These are phyloP conservation scores for Candida methanosorbosa DNA, from an alignment of 805 yeast genomes.

Conservation along the genomic window DNA sequence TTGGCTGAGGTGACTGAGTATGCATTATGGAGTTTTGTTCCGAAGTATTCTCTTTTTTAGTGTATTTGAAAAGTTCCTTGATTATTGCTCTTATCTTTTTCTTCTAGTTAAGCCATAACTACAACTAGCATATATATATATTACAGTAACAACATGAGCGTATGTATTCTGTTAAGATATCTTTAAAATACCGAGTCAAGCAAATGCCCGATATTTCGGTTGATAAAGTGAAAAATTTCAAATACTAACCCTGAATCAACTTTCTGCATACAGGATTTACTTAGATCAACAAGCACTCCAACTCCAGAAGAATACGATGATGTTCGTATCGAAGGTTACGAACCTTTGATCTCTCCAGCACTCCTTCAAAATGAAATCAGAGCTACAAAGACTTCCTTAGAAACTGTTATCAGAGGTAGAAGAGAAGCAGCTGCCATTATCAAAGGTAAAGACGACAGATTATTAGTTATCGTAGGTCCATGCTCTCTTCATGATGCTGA, in stretches of 20 bases:
- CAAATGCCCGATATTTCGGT: no score
- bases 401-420: slow-evolving; percentile 68
- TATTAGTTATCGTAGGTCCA: slow-evolving; percentile 89
- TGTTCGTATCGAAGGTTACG: slow-evolving; percentile 76
- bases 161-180: no score
- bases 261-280: not conserved
- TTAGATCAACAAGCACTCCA: slow-evolving; percentile 28
- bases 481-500: slow-evolving; percentile 93
- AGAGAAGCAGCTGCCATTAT: slow-evolving; percentile 64
- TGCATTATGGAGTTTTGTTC: no score
- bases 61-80: no score
- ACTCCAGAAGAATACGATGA: slow-evolving; percentile 64
- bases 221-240: no score
- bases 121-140: no score
- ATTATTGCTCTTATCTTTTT: no score
- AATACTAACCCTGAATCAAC: not conserved
- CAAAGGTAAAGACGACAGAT: slow-evolving; percentile 77
- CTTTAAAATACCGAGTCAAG: no score
- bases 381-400: slow-evolving; percentile 48
- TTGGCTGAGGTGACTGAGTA: no score
- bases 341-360: slow-evolving; percentile 94
- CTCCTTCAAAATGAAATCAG: slow-evolving; percentile 81
- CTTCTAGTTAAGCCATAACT: no score
- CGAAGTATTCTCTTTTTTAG: no score
- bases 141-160: no score